Evolutionary conservation across 345 rosid genomes (phyloP).

Genomic region (Gossypium herbaceum): DNA sequence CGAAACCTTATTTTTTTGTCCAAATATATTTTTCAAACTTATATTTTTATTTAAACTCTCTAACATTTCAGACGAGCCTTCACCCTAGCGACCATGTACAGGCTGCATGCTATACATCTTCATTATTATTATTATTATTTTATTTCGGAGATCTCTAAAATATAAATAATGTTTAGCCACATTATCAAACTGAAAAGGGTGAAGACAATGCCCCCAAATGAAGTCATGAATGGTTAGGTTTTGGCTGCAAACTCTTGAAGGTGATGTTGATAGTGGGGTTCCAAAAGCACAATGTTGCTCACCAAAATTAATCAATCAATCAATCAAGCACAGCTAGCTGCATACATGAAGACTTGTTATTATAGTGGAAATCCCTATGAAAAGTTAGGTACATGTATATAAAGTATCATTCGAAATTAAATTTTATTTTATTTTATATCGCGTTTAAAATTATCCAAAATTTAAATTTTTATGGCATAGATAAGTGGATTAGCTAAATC

Average conservation of each 20-base stretch:
- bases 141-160: neutral
- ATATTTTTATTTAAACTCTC: too few relatives aligned
- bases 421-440: too few relatives aligned
- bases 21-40: fast-evolving
- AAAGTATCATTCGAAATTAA: neutral
- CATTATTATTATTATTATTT: neutral
- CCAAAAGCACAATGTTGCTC: conserved; percentile 8
- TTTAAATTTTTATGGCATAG: neutral
- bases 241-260: neutral
- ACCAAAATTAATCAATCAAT: neutral
- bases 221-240: conserved; percentile 8
- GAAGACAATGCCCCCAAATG: neutral
- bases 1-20: too few relatives aligned
- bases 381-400: conserved; percentile 27
- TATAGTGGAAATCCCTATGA: conserved; percentile 41
- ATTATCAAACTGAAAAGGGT: neutral
- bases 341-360: neutral
- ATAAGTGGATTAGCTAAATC: neutral
- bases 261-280: conserved; percentile 20
- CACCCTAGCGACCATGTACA: too few relatives aligned
- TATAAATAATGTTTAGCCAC: neutral
- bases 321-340: neutral
- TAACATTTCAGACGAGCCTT: fast-evolving
- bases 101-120: neutral
- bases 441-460: too few relatives aligned